These are phyloP conservation scores for Pythium aquatile DNA, from an alignment of 352 stramenopile species.

Conservation along the genomic window DNA sequence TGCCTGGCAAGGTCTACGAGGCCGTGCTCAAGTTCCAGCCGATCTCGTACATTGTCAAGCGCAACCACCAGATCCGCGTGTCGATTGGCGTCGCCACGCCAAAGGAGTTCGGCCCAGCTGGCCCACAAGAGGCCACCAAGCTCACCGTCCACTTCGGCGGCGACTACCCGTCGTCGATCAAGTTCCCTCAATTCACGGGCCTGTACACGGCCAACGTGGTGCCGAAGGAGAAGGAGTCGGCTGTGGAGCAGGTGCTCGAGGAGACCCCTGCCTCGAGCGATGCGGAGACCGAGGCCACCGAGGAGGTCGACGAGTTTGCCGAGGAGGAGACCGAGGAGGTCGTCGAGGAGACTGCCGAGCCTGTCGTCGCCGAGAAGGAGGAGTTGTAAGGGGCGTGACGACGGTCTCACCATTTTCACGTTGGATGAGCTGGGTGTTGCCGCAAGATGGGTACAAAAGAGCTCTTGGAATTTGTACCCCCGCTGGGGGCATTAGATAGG, in stretches of 20 bases:
- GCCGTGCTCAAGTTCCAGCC: constrained; percentile 74
- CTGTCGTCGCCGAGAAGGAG: constrained; percentile 21
- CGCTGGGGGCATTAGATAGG: constrained; percentile 7
- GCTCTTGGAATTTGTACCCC: constrained; percentile 3
- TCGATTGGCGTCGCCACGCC: constrained; percentile 57
- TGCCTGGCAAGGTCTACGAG: constrained; percentile 68
- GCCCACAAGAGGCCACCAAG: constrained; percentile 53
- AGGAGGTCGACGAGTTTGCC: constrained; percentile 24
- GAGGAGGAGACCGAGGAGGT: constrained; percentile 60
- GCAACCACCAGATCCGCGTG: constrained; percentile 72
- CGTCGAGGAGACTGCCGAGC: constrained; percentile 14
- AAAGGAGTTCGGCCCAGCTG: constrained; percentile 54
- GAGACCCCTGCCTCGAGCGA: constrained; percentile 27
- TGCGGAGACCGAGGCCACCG: constrained; percentile 24
- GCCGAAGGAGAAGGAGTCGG: constrained; percentile 29
- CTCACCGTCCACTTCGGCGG: constrained; percentile 75
- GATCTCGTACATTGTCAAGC: constrained; percentile 77
- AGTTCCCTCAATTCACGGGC: constrained; percentile 56
- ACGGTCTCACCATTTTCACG: too few relatives aligned
- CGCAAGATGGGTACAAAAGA: background rate
- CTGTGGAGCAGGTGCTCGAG: constrained; percentile 25
- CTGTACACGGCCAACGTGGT: constrained; percentile 68
- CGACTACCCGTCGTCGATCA: constrained; percentile 67
- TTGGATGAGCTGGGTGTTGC: background rate
- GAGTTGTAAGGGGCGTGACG: constrained; percentile 22